These are phyloP conservation scores for Apophysomyces elegans DNA, from an alignment of 371 early-diverging fungal genomes.

Conservation along the genomic window DNA sequence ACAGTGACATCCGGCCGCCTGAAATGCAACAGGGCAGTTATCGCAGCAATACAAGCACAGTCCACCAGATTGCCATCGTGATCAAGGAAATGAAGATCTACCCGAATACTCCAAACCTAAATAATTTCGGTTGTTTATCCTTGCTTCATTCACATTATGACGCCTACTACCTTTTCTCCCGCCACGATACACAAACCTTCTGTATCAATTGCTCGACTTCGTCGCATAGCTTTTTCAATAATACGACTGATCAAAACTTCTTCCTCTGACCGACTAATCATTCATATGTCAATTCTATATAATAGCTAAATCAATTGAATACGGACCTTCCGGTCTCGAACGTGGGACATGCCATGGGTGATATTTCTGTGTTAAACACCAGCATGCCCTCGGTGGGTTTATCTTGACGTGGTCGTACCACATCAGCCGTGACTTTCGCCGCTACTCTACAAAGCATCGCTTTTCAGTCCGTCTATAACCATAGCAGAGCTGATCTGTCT, in stretches of 20 bases:
- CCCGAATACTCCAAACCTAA: constrained; percentile 90
- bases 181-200: constrained; percentile 96
- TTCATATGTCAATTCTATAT: neutral
- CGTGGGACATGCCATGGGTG: constrained; percentile 82
- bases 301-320: neutral
- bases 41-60: constrained; percentile 89
- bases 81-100: constrained; percentile 91
- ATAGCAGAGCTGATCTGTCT: neutral
- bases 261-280: constrained; percentile 67
- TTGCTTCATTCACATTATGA: neutral
- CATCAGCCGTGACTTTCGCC: constrained; percentile 84
- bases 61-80: constrained; percentile 94
- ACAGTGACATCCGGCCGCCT: constrained; percentile 93
- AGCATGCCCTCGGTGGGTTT: constrained; percentile 88
- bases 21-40: constrained; percentile 90
- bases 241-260: constrained; percentile 84
- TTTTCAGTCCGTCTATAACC: neutral
- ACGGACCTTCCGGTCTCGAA: constrained; percentile 71
- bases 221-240: constrained; percentile 86
- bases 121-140: neutral
- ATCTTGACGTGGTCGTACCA: constrained; percentile 80
- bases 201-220: constrained; percentile 89
- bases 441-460: constrained; percentile 62
- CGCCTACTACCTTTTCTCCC: constrained; percentile 77
- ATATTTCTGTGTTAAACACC: constrained; percentile 81